Conservation (phyloP, 75 land plant genomes). For the Pseudotsuga menziesii region DNA sequence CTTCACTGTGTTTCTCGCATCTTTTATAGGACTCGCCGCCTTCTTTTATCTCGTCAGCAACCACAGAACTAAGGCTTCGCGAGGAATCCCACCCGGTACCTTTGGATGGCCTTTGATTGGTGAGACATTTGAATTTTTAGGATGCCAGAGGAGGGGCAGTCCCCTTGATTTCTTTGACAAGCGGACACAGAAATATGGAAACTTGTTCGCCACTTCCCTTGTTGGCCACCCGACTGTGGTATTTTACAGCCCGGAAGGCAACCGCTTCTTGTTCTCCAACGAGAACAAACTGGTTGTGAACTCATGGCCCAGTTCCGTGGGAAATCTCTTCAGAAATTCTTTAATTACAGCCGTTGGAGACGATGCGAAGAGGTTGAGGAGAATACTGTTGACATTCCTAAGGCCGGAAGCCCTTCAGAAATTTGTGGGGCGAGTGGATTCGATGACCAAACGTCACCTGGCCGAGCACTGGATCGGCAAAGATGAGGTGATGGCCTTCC, state of each 20-base stretch:
- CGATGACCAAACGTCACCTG: not conserved
- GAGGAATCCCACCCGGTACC: not conserved
- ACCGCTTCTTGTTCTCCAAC: slow-evolving; percentile 42
- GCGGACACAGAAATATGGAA: slow-evolving; percentile 9
- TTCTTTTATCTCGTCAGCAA: too few species aligned
- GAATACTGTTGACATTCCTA: slow-evolving; percentile 18
- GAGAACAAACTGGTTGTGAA: slow-evolving; percentile 43
- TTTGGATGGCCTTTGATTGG: not conserved
- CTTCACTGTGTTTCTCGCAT: too few species aligned
- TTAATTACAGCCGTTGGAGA: not conserved
- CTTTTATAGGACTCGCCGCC: too few species aligned
- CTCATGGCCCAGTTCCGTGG: slow-evolving; percentile 34
- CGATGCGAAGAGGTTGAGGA: not conserved
- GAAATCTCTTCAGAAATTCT: not conserved
- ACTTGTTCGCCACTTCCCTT: slow-evolving; percentile 35
- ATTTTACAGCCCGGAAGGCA: slow-evolving; percentile 32
- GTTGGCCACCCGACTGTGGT: slow-evolving; percentile 20
- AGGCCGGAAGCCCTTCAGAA: slow-evolving; percentile 22
- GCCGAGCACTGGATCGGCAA: not conserved
- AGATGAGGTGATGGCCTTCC: not conserved
- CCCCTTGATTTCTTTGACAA: slow-evolving; percentile 2
- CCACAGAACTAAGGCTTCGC: too few species aligned
- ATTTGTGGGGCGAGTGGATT: not conserved
- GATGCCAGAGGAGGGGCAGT: not conserved
- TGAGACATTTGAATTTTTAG: not conserved